Conservation (phyloP, 495 filamentous ascomycete species). For the Talaromyces ruber region DNA sequence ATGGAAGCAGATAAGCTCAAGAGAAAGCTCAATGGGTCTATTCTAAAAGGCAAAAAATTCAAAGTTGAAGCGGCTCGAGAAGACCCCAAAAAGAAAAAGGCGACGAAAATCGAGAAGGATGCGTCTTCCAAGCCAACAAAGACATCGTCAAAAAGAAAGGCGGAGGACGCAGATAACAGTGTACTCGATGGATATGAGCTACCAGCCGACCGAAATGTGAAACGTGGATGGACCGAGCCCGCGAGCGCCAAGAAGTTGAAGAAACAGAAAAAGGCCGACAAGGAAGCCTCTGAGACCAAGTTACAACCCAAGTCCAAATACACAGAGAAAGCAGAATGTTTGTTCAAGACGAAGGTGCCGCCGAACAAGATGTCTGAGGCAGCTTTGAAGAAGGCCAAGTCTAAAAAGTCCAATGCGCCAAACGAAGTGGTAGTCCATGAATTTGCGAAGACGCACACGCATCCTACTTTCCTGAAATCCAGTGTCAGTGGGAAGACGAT, state of each 20-base stretch:
- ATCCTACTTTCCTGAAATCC: slow-evolving; percentile 64
- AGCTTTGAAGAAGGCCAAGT: slow-evolving; percentile 33
- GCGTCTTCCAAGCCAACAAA: slow-evolving; percentile 21
- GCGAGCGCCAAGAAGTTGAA: slow-evolving; percentile 41
- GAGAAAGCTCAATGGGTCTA: slow-evolving; percentile 86
- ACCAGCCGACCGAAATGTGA: slow-evolving; percentile 65
- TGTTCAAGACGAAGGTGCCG: slow-evolving; percentile 77
- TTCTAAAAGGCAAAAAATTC: slow-evolving; percentile 78
- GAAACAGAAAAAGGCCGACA: slow-evolving; percentile 35
- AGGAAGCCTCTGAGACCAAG: slow-evolving; percentile 47
- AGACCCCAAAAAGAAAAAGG: slow-evolving; percentile 34
- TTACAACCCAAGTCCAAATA: slow-evolving; percentile 63
- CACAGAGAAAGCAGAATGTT: slow-evolving; percentile 64
- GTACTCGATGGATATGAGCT: slow-evolving; percentile 65
- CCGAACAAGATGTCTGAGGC: slow-evolving; percentile 35
- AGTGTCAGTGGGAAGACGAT: slow-evolving; percentile 19
- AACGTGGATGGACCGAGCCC: slow-evolving; percentile 82
- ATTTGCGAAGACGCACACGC: slow-evolving; percentile 69
- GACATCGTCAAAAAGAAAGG: slow-evolving; percentile 40
- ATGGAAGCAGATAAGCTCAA: slow-evolving; percentile 80
- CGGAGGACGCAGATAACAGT: slow-evolving; percentile 62
- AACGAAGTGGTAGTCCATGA: slow-evolving; percentile 67
- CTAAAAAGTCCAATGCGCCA: slow-evolving; percentile 39
- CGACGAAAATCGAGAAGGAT: slow-evolving; percentile 18
- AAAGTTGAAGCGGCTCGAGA: slow-evolving; percentile 71